Conservation (phyloP, 1,139 yeast species). For the Sugiyamaella japonica region DNA sequence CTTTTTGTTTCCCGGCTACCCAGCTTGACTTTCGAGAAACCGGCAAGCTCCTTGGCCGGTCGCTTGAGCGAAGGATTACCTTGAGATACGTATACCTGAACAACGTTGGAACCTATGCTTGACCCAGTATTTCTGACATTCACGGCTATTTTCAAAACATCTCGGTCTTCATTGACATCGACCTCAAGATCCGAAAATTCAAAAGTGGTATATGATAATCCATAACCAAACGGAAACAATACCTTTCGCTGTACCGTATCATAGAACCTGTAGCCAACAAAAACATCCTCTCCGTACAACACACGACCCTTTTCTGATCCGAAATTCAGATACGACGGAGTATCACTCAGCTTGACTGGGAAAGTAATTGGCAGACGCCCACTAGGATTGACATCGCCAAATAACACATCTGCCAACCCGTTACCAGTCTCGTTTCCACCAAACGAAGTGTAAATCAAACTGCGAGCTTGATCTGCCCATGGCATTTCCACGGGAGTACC, state of each 20-base stretch:
- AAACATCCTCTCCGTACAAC: constrained; percentile 57
- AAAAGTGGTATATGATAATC: constrained; percentile 58
- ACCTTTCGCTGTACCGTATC: constrained; percentile 49
- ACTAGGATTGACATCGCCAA: constrained; percentile 64
- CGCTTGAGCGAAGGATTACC: constrained; percentile 46
- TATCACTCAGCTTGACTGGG: constrained; percentile 50
- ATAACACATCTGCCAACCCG: constrained; percentile 57
- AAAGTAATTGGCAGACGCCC: constrained; percentile 64
- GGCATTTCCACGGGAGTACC: constrained; percentile 66
- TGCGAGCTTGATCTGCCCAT: constrained; percentile 51
- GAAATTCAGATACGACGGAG: constrained; percentile 51
- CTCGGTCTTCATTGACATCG: constrained; percentile 12
- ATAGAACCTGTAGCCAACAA: constrained; percentile 60
- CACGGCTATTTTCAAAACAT: constrained; percentile 43
- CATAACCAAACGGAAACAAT: constrained; percentile 62
- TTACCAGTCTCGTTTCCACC: constrained; percentile 52
- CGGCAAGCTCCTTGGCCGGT: constrained; percentile 59
- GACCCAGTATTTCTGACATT: constrained; percentile 48
- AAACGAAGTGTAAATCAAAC: constrained; percentile 53
- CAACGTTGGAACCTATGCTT: constrained; percentile 48
- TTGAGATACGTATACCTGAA: constrained; percentile 50
- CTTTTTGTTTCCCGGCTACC: constrained; percentile 45
- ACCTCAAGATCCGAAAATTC: constrained; percentile 38
- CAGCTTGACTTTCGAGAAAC: constrained; percentile 51
- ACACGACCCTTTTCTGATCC: constrained; percentile 52